Percentiles rank a stretch among this genome's conserved stretches.
These are phyloP conservation scores for Tylopilus sp. DNA, from an alignment of 768 basidiomycete genomes.

Conservation along the genomic window DNA sequence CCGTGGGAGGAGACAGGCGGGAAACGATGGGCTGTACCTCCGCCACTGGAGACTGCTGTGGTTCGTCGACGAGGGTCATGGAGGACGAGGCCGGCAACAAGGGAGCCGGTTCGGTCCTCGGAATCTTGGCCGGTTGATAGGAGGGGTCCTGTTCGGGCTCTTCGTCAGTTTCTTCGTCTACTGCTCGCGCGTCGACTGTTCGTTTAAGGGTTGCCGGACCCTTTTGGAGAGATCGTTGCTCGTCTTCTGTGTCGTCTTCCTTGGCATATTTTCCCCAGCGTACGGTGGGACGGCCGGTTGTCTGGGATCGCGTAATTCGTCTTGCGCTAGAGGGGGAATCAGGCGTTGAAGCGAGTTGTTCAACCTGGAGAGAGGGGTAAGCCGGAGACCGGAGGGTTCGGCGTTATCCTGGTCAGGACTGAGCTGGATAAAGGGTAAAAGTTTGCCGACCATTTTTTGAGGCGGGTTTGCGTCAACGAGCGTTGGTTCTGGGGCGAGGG, in stretches of 20 bases:
- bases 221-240: constrained; percentile 13
- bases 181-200: constrained; percentile 33
- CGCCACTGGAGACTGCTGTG: constrained; percentile 7
- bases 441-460: constrained; percentile 28
- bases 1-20: constrained; percentile 26
- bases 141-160: constrained; percentile 21
- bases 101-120: constrained; percentile 24
- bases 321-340: constrained; percentile 24
- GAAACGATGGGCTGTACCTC: constrained; percentile 8
- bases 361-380: constrained; percentile 24
- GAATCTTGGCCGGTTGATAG: constrained; percentile 26
- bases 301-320: constrained; percentile 34
- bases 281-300: constrained; percentile 31
- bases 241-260: constrained; percentile 29
- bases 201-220: constrained; percentile 28
- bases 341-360: constrained; percentile 18
- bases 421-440: constrained; percentile 30
- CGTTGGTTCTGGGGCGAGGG: constrained; percentile 18
- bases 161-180: constrained; percentile 34
- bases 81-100: constrained; percentile 28
- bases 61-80: constrained; percentile 28
- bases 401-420: constrained; percentile 26
- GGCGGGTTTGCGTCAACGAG: constrained; percentile 24
- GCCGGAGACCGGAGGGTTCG: constrained; percentile 26
- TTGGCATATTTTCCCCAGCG: constrained; percentile 33